Percentiles rank a stretch among this genome's conserved stretches.
Evolutionary conservation across 108 stramenopile genomes (phyloP).

Genomic region (Stephanodiscus triporus): DNA sequence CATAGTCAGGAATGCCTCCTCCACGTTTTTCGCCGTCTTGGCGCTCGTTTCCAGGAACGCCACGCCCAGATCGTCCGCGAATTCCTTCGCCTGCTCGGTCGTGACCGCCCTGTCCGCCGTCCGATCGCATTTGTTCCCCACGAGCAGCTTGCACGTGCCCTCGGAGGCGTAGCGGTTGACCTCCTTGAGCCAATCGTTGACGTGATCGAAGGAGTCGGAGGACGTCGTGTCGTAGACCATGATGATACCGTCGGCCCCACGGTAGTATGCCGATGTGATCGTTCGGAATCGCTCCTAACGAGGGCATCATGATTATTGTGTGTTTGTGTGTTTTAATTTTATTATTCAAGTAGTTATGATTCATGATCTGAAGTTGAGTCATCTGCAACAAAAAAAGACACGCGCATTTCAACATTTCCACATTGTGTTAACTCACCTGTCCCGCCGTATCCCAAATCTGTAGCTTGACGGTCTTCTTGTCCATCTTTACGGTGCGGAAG

Average conservation of each 20-base stretch:
- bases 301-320: not conserved
- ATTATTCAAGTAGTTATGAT: not conserved
- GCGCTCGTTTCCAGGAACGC: conserved; percentile 98
- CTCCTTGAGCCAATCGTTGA: conserved; percentile 98
- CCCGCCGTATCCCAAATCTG: conserved; percentile 89
- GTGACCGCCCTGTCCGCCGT: conserved; percentile 89
- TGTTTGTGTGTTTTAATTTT: conserved; percentile 4
- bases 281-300: conserved; percentile 95
- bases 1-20: conserved; percentile 98
- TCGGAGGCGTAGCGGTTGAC: conserved; percentile 98
- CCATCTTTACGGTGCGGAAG: conserved; percentile 96
- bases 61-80: conserved; percentile 95
- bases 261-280: conserved; percentile 96
- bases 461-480: conserved; percentile 90
- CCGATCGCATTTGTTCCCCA: conserved; percentile 96
- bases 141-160: conserved; percentile 93
- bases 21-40: conserved; percentile 96
- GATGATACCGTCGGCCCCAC: conserved; percentile 97
- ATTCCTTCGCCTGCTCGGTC: conserved; percentile 92
- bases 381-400: not conserved
- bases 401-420: not conserved
- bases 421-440: conserved; percentile 54
- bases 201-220: conserved; percentile 96
- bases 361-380: not conserved
- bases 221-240: conserved; percentile 97